Base-by-base conservation (phyloP, 2,329 filamentous ascomycete genomes). In the Alternaria solani region DNA sequence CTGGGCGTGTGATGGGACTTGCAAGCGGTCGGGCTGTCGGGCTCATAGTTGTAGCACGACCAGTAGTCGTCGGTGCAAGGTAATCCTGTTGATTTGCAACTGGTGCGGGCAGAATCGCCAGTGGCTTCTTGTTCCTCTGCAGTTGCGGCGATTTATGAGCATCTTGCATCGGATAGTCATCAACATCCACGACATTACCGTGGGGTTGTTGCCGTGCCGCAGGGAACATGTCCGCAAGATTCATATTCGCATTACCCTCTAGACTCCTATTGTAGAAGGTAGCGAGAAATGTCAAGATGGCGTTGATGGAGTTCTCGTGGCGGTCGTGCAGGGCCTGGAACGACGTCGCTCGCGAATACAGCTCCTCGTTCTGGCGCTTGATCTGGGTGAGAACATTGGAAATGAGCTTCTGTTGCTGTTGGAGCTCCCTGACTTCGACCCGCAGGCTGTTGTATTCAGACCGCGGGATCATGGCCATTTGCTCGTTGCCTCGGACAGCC, bases 221-320 rank as follows among this genome's bases (percentile, higher is more conserved):
- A 5, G 89, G 88, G 74, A 98, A 91, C 74, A 97, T 90, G 68
- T 96, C 94, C 57, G 91, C 89, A 42, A 98, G 86, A 72, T 92
- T 94, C 73, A 92, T 88, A 1, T 87, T 85, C 18, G 87, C 89
- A 69, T 94, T 91, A 36, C 94, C 92, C 75, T 97, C 94, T 51
- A 99, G 81, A 64, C 93, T 96, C 73, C 96, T 91, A 64, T 96
- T 91, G 80, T 98, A 99, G 42, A 99, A 94, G 12, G 96, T 98
- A 46, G 94, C 95, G 20, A 99, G 85, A 78, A 99, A 98, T 51
- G 94, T 96, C 42, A 99, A 85, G 63, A 99, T 98, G n/a, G 94
- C 94, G 74, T 97, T 98, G 79, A 99, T 98, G 0, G 94, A 97
- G 75, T 94, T 97, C 76, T 99, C 95, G 73, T 99, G 95, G n/a